Evolutionary conservation across 768 basidiomycete genomes (phyloP).

Genomic region (Kwoniella sp.): DNA sequence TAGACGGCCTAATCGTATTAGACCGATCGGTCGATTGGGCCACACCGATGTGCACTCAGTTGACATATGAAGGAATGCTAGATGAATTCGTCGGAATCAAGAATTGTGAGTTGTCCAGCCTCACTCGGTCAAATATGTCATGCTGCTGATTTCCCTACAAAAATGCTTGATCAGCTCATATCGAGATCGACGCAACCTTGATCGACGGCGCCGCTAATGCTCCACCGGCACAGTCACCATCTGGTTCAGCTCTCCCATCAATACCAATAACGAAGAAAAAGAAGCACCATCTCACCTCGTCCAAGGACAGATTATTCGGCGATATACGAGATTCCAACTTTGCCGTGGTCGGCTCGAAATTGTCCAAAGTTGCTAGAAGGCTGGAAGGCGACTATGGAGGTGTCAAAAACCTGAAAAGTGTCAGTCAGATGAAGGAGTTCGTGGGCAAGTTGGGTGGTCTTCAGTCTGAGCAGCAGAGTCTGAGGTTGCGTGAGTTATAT

Average conservation of each 20-base stretch:
- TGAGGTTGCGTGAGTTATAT: conserved; percentile 75
- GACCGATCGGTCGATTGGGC: conserved; percentile 94
- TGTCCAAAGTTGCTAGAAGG: conserved; percentile 78
- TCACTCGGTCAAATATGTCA: neutral
- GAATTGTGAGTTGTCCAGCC: conserved; percentile 68
- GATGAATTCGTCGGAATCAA: conserved; percentile 89
- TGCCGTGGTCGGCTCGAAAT: conserved; percentile 76
- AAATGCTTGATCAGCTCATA: conserved; percentile 51
- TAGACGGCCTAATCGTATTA: conserved; percentile 85
- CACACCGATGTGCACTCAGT: conserved; percentile 88
- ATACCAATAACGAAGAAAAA: conserved; percentile 67
- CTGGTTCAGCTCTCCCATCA: conserved; percentile 31
- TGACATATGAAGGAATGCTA: conserved; percentile 94
- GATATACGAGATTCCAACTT: conserved; percentile 92
- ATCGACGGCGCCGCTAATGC: conserved; percentile 38
- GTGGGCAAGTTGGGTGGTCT: conserved; percentile 92
- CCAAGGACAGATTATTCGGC: conserved; percentile 75
- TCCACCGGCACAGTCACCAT: conserved; percentile 28
- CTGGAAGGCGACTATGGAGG: conserved; percentile 93
- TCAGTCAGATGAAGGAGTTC: conserved; percentile 88
- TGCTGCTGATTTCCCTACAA: neutral
- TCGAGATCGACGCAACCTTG: conserved; percentile 58
- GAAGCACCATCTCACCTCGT: conserved; percentile 79
- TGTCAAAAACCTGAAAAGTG: conserved; percentile 82
- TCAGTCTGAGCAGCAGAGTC: conserved; percentile 85